Conservation (phyloP, 2,329 filamentous ascomycete genomes). For the Trichoderma brevicompactum region DNA sequence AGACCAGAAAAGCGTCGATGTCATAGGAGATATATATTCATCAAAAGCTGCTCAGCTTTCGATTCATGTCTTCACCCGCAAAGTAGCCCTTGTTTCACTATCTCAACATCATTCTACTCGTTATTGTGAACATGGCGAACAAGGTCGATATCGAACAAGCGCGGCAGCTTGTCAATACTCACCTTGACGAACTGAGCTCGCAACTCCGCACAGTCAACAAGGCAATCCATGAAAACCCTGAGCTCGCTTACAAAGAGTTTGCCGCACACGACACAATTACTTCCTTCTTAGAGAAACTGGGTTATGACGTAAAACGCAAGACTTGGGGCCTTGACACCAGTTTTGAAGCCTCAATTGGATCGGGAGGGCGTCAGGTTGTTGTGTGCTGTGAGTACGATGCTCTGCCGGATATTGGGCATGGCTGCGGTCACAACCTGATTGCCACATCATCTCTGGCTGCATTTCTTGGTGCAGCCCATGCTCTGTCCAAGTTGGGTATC, state of each 20-base stretch:
- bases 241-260: constrained; percentile 56
- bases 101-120: background rate
- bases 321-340: constrained; percentile 57
- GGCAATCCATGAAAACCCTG: constrained; percentile 50
- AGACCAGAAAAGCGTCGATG: background rate
- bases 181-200: constrained; percentile 32
- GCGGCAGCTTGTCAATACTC: constrained; percentile 32
- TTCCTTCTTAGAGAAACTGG: constrained; percentile 48
- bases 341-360: constrained; percentile 53
- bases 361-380: constrained; percentile 47
- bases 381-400: constrained; percentile 56
- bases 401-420: constrained; percentile 51
- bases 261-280: constrained; percentile 56
- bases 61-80: background rate
- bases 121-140: background rate
- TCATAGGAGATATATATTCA: constrained; percentile 4
- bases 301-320: constrained; percentile 52
- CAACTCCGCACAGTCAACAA: constrained; percentile 33
- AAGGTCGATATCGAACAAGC: constrained; percentile 31
- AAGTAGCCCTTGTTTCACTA: background rate
- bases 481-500: constrained; percentile 38
- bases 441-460: constrained; percentile 47
- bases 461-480: constrained; percentile 45
- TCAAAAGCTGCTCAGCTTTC: background rate
- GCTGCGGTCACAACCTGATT: constrained; percentile 53